Percentiles rank a stretch among this genome's conserved stretches.
Evolutionary conservation across 179 eudicot species (phyloP).

Genomic region (Amaranthus tricolor): DNA sequence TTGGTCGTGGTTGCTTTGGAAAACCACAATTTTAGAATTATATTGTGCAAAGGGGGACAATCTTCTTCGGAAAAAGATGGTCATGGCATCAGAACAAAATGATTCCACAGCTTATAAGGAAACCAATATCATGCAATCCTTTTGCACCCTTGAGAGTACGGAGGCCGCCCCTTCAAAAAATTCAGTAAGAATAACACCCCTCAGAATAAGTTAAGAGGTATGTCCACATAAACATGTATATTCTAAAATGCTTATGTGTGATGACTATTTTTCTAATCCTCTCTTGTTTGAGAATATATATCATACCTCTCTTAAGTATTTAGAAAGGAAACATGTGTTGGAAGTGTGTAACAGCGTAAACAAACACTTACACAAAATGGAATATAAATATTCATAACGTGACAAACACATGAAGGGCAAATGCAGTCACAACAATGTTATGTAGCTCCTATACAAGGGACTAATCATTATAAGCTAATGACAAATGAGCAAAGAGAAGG

Average conservation of each 20-base stretch:
- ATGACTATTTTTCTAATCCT: too few species aligned
- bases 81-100: not conserved
- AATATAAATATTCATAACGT: not conserved
- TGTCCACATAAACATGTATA: not conserved
- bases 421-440: not conserved
- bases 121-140: not conserved
- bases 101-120: not conserved
- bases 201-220: not conserved
- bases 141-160: conserved; percentile 1
- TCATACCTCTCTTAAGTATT: not conserved
- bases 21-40: too few species aligned
- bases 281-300: not conserved
- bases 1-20: too few species aligned
- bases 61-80: not conserved
- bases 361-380: not conserved
- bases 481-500: conserved; percentile 3
- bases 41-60: too few species aligned
- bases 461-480: not conserved
- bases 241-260: not conserved
- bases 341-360: not conserved
- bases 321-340: not conserved
- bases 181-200: not conserved
- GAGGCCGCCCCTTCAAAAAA: not conserved
- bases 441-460: not conserved
- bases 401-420: not conserved